Conservation (phyloP, 805 yeast species). For the Scheffersomyces ergatensis region DNA sequence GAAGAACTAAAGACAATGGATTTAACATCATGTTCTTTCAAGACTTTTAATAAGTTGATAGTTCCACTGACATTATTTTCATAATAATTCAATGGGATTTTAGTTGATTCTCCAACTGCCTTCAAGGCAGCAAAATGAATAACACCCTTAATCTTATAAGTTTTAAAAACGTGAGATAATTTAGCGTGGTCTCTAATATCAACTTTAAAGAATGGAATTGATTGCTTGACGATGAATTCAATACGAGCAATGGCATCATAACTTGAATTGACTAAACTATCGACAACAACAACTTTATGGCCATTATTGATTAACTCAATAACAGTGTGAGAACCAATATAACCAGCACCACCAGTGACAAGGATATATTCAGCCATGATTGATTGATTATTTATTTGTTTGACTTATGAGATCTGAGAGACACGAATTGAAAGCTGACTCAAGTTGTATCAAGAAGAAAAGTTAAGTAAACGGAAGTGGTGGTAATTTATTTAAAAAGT, state of each 20-base stretch:
- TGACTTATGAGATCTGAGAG: too few relatives aligned
- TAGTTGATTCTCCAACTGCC: slow-evolving; percentile 77
- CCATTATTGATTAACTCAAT: slow-evolving; percentile 61
- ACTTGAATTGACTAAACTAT: slow-evolving; percentile 65
- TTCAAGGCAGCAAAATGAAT: slow-evolving; percentile 82
- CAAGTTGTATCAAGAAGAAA: too few relatives aligned
- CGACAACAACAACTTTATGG: slow-evolving; percentile 69
- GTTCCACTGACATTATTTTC: slow-evolving; percentile 69
- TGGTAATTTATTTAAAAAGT: too few relatives aligned
- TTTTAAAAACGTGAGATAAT: slow-evolving; percentile 46
- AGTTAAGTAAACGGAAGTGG: too few relatives aligned
- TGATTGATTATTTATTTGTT: too few relatives aligned
- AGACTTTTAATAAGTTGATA: slow-evolving; percentile 51
- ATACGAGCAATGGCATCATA: slow-evolving; percentile 64
- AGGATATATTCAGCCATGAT: slow-evolving; percentile 34
- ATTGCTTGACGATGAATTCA: slow-evolving; percentile 48
- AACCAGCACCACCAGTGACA: slow-evolving; percentile 87
- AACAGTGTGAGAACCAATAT: slow-evolving; percentile 80
- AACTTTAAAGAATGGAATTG: slow-evolving; percentile 54
- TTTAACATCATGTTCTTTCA: slow-evolving; percentile 45
- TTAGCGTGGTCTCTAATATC: slow-evolving; percentile 53
- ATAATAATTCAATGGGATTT: slow-evolving; percentile 66
- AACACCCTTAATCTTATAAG: slow-evolving; percentile 54
- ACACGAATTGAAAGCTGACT: too few relatives aligned
- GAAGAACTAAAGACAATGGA: slow-evolving; percentile 72